Evolutionary conservation across 2,329 filamentous ascomycete species (phyloP), one percentile per base, ranked within the genome.

Genomic region (Pezicula rhizophila): DNA sequence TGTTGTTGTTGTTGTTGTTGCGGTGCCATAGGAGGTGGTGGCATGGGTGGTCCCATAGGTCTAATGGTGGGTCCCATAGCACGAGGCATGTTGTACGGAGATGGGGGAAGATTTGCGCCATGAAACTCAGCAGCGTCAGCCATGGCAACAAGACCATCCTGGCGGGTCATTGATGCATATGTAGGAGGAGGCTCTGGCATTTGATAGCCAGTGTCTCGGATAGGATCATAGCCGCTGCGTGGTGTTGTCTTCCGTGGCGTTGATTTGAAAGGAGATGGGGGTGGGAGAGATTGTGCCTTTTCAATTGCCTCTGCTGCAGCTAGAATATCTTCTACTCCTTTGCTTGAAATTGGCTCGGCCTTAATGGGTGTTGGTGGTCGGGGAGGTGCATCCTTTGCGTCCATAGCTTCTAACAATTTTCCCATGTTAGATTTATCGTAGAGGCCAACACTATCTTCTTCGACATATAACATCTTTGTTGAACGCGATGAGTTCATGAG

Each of bases 151-250:
- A 56, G 52, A 20, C 41, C 40, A 17, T 43, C 47, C 11, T n/a
- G 33, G 11, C 26, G 45, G 23, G 38, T 45, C 17, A 34, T 23
- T 25, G 37, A 31, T 33, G 35, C 25, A 34, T 44, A 44, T 41
- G 42, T 46, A 23, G 52, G 45, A 12, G 49, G 50, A 34, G 51
- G 46, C 20, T 52, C 50, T 26, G 50, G 50, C 12, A 49, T 50
- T 35, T 49, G 49, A 23, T 56, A 52, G 15, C 45, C 46, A 25
- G 48, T 52, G 46, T 53, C 52, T n/a, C 51, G 46, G 14, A 52
- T 49, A 15, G 53, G 51, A 45, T 53, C 53, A 34, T 53, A 52
- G 15, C 45, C 45, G 28, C 45, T 42, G 47, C 50, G 17, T 52
- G 48, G n/a, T 12, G 28, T 31, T 10, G 11, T 31, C 28, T 31